Evolutionary conservation across 2,329 filamentous ascomycete species (phyloP).

Genomic region (Cordyceps cateniannulata): DNA sequence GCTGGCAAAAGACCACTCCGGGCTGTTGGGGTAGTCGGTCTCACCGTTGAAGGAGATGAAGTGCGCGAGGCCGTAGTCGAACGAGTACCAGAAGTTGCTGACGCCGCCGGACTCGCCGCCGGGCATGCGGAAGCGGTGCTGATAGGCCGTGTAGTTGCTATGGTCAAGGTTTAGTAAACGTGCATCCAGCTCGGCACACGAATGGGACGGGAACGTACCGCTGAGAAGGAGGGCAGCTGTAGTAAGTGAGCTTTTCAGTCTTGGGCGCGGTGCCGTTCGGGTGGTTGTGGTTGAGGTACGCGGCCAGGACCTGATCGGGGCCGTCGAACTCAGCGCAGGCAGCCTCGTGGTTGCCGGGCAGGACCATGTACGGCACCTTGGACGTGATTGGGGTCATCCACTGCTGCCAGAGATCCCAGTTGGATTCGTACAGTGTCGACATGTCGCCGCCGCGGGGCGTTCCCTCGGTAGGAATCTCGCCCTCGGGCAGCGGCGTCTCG

Average conservation of each 20-base stretch:
- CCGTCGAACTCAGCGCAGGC: conserved; percentile 43
- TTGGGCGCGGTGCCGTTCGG: conserved; percentile 33
- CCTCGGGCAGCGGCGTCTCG: conserved; percentile 36
- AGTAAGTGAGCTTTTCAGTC: conserved; percentile 36
- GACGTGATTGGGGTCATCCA: conserved; percentile 36
- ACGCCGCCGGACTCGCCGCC: conserved; percentile 40
- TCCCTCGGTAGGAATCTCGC: conserved; percentile 39
- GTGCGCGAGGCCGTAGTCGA: conserved; percentile 47
- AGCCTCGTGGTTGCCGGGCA: conserved; percentile 45
- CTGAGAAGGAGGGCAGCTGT: conserved; percentile 45
- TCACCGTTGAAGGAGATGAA: conserved; percentile 42
- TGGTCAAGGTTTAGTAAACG: neutral
- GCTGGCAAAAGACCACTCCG: conserved; percentile 36
- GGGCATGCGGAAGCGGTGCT: conserved; percentile 46
- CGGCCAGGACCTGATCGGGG: conserved; percentile 35
- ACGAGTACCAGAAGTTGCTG: conserved; percentile 48
- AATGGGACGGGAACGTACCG: conserved; percentile 2
- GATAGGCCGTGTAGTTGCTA: conserved; percentile 43
- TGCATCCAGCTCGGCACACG: no score
- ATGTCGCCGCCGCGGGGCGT: conserved; percentile 41
- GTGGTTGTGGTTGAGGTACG: conserved; percentile 38
- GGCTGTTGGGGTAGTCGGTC: conserved; percentile 43
- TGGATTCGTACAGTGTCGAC: conserved; percentile 42
- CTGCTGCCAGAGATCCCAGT: conserved; percentile 47
- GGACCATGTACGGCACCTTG: conserved; percentile 42